A percentile compares a stretch with the other conserved stretches of the same genome.
Conservation (phyloP, 352 stramenopile genomes). For the Globisporangium uncinulatum region DNA sequence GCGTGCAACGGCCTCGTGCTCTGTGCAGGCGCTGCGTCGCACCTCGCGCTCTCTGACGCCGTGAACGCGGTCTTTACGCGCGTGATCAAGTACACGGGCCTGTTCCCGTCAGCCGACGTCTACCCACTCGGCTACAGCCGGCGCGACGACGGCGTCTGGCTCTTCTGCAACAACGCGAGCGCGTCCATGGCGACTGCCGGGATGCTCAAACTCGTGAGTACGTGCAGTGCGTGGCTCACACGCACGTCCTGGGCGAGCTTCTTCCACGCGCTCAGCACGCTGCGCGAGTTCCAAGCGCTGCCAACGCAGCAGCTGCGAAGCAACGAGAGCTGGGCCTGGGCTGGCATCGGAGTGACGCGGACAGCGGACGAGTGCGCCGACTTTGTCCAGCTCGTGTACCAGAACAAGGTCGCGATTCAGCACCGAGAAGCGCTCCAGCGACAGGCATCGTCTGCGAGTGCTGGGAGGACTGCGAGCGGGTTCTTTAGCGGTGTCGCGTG, state of each 20-base stretch:
- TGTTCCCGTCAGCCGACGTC: constrained; percentile 41
- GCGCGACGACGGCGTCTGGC: constrained; percentile 41
- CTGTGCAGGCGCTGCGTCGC: constrained; percentile 47
- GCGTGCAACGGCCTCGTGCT: constrained; percentile 75
- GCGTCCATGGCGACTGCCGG: constrained; percentile 58
- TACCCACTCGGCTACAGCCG: constrained; percentile 60
- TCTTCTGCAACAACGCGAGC: constrained; percentile 71
- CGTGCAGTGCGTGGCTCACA: constrained; percentile 44
- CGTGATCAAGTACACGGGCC: constrained; percentile 58
- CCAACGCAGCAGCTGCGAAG: constrained; percentile 36
- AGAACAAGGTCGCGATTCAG: constrained; percentile 53
- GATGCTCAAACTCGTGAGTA: constrained; percentile 62
- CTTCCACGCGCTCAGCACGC: constrained; percentile 47
- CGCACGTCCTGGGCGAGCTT: constrained; percentile 57
- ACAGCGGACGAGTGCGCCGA: constrained; percentile 40
- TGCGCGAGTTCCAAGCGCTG: constrained; percentile 62
- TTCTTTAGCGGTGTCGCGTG: constrained; percentile 77
- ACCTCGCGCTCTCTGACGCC: constrained; percentile 42
- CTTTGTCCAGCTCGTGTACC: constrained; percentile 50
- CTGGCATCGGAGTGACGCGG: constrained; percentile 12
- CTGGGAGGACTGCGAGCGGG: constrained; percentile 15
- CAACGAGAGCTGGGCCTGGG: not conserved
- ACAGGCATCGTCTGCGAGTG: constrained; percentile 20
- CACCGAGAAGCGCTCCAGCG: constrained; percentile 34
- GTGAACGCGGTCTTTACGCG: constrained; percentile 61